Conservation (phyloP, 169 alveolate species). For the Babesia caballi region DNA sequence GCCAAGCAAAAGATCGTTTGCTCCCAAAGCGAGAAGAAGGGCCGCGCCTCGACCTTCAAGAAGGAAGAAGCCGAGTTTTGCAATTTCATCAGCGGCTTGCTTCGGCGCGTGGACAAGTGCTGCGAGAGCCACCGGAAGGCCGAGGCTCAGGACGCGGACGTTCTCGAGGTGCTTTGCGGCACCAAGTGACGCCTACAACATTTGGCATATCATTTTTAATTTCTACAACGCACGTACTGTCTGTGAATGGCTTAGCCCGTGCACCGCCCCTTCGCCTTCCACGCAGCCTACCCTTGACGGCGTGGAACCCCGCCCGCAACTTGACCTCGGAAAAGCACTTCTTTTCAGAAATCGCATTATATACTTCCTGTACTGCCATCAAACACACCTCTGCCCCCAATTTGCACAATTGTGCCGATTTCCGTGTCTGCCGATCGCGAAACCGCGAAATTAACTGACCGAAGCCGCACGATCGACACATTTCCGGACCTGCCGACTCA, state of each 20-base stretch:
- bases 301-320: not conserved
- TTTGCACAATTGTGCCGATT: too few relatives aligned
- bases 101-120: slow-evolving; percentile 45
- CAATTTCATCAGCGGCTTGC: slow-evolving; percentile 25
- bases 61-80: slow-evolving; percentile 45
- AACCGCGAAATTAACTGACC: too few relatives aligned
- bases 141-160: not conserved
- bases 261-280: not conserved
- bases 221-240: not conserved
- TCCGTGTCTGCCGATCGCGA: too few relatives aligned
- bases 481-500: too few relatives aligned
- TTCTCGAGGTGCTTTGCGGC: slow-evolving; percentile 4
- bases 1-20: slow-evolving; percentile 13
- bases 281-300: not conserved
- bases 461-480: too few relatives aligned
- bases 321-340: not conserved
- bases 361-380: too few relatives aligned
- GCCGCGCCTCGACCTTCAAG: not conserved
- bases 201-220: too few relatives aligned
- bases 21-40: slow-evolving; percentile 31
- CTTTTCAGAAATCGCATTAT: too few relatives aligned
- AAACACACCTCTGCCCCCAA: too few relatives aligned
- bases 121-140: slow-evolving; percentile 31
- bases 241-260: not conserved
- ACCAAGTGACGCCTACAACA: not conserved